Conservation (phyloP, 228 moss, liverwort and hornwort genomes). For the Sphagnum magellanicum region DNA sequence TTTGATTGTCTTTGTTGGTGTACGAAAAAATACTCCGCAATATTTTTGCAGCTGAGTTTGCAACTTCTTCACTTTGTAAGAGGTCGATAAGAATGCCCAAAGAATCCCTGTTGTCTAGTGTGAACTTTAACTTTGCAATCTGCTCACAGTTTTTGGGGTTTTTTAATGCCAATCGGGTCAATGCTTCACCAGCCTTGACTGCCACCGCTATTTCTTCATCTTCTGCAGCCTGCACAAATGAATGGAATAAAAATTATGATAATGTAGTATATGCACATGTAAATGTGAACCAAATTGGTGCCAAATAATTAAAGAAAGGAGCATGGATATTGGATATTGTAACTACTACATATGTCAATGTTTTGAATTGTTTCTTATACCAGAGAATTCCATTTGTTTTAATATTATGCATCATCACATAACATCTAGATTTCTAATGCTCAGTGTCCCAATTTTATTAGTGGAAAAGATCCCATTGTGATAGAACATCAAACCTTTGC, state of each 20-base stretch:
- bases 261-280: background rate
- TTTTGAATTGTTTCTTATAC: background rate
- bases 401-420: no score
- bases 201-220: constrained; percentile 26
- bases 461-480: no score
- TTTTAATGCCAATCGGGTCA: constrained; percentile 43
- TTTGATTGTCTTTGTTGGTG: constrained; percentile 14
- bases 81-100: constrained; percentile 22
- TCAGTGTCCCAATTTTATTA: no score
- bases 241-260: background rate
- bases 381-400: no score
- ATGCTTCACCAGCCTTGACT: constrained; percentile 43
- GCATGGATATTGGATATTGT: background rate
- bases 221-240: constrained; percentile 4
- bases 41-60: constrained; percentile 46
- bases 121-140: constrained; percentile 27
- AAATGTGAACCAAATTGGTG: background rate
- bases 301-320: background rate
- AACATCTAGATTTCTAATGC: no score
- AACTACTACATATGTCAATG: no score
- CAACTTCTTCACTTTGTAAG: constrained; percentile 28
- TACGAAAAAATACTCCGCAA: constrained; percentile 38
- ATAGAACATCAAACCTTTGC: no score
- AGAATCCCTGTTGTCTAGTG: background rate
- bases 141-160: constrained; percentile 44